These are phyloP conservation scores for Xylariales sp. DNA, from an alignment of 2,329 filamentous ascomycete genomes.

Conservation along the genomic window DNA sequence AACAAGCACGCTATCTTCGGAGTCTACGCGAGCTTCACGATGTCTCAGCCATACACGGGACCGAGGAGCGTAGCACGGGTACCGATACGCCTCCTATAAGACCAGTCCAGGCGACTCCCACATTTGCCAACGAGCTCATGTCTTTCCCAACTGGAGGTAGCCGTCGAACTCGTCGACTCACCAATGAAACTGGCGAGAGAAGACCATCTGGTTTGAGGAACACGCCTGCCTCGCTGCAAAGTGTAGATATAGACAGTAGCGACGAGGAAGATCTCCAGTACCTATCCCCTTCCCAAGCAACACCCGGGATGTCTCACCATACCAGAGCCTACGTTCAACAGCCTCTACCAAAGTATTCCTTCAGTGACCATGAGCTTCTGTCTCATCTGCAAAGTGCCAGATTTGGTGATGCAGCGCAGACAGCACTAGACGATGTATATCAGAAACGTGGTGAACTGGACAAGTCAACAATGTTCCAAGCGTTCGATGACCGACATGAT, in stretches of 20 bases:
- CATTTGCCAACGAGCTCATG: neutral
- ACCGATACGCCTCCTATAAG: constrained; percentile 1
- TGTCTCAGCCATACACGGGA: neutral
- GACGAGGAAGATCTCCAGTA: constrained; percentile 5
- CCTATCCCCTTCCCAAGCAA: neutral
- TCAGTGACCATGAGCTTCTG: neutral
- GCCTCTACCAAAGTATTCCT: neutral
- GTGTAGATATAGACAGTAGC: constrained; percentile 3
- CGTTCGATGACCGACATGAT: constrained; percentile 18
- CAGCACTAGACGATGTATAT: constrained; percentile 5
- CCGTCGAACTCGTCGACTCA: constrained; percentile 2
- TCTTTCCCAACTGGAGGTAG: neutral
- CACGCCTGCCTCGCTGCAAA: constrained; percentile 3
- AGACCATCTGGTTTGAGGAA: neutral
- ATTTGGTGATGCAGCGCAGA: constrained; percentile 1
- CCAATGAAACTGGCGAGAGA: constrained; percentile 6
- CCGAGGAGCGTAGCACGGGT: neutral
- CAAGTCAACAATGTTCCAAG: constrained; percentile 1
- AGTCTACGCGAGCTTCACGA: constrained; percentile 3
- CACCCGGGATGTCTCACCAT: neutral
- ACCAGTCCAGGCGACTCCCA: constrained; percentile 1
- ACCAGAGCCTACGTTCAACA: neutral
- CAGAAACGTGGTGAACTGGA: constrained; percentile 4
- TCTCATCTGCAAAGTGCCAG: neutral
- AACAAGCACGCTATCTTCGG: constrained; percentile 5